Conservation (phyloP, 805 yeast species). For the Candida yuanshanica region DNA sequence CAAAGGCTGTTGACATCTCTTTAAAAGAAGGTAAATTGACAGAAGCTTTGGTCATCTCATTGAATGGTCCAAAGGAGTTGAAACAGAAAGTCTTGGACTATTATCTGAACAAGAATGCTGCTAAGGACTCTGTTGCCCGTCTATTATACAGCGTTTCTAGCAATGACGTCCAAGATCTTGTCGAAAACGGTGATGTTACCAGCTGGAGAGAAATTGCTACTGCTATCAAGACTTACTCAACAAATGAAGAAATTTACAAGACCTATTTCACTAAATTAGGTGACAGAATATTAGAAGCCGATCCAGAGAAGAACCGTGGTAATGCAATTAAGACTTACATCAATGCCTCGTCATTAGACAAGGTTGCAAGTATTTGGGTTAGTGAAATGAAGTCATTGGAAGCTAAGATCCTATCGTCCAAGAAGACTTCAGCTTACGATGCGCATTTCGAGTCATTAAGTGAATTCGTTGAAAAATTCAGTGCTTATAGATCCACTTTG, state of each 20-base stretch:
- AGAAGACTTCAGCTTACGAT: constrained; percentile 57
- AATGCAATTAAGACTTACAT: constrained; percentile 74
- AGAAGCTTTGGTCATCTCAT: constrained; percentile 81
- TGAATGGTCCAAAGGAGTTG: constrained; percentile 56
- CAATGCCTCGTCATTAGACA: constrained; percentile 76
- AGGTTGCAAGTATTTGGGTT: constrained; percentile 78
- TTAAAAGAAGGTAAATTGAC: constrained; percentile 54
- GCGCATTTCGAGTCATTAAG: constrained; percentile 81
- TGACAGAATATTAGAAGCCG: constrained; percentile 56
- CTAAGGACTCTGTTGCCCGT: constrained; percentile 54
- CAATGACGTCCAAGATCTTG: constrained; percentile 58
- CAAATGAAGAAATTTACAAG: constrained; percentile 44
- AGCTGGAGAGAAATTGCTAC: constrained; percentile 84
- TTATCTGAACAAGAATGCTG: constrained; percentile 56
- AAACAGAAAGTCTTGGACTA: constrained; percentile 66
- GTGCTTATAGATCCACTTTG: constrained; percentile 58
- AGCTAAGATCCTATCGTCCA: constrained; percentile 31
- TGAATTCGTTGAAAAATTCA: constrained; percentile 77
- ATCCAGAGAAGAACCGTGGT: constrained; percentile 49
- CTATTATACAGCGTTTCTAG: constrained; percentile 61
- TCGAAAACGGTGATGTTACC: constrained; percentile 65
- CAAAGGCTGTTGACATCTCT: constrained; percentile 62
- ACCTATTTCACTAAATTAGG: constrained; percentile 63
- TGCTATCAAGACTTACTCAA: constrained; percentile 53
- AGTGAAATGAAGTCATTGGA: constrained; percentile 56